Conservation (phyloP, 2,329 filamentous ascomycete species). For the Mycosphaerella sp. region DNA sequence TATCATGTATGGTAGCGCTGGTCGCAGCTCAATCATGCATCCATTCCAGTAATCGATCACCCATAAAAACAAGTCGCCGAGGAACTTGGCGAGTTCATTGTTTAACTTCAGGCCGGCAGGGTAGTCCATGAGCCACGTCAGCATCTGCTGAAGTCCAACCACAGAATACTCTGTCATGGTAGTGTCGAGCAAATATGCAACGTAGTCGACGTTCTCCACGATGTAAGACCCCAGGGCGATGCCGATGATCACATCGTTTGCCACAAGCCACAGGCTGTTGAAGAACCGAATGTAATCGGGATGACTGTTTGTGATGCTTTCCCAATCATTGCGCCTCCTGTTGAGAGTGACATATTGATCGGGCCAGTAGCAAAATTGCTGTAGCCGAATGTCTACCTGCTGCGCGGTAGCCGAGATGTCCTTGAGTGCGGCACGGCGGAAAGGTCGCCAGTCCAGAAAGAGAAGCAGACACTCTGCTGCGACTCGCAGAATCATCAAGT, state of each 20-base stretch:
- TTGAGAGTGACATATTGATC: conserved; percentile 90
- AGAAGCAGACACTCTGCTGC: conserved; percentile 72
- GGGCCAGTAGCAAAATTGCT: conserved; percentile 99
- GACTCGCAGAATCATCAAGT: conserved; percentile 71
- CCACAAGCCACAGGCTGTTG: conserved; percentile 96
- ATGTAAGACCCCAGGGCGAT: conserved; percentile 96
- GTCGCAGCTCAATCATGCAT: conserved; percentile 70
- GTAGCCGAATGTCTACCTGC: conserved; percentile 91
- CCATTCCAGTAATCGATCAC: conserved; percentile 97
- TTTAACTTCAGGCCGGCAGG: conserved; percentile 94
- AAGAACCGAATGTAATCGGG: conserved; percentile 99
- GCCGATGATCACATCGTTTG: conserved; percentile 97
- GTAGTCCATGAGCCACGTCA: conserved; percentile 93
- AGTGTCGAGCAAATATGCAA: conserved; percentile 70
- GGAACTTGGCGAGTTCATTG: conserved; percentile 83
- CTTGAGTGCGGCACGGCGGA: conserved; percentile 77
- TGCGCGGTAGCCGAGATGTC: conserved; percentile 95
- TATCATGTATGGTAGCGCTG: conserved; percentile 76
- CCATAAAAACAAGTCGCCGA: conserved; percentile 95
- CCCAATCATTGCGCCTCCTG: conserved; percentile 87
- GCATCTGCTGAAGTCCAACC: conserved; percentile 78
- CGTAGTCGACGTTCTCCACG: conserved; percentile 84
- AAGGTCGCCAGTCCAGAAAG: conserved; percentile 76
- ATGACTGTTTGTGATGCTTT: conserved; percentile 89
- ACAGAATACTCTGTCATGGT: conserved; percentile 79